Conservation (phyloP, 257 asterid species). For the Voacanga thouarsii region DNA sequence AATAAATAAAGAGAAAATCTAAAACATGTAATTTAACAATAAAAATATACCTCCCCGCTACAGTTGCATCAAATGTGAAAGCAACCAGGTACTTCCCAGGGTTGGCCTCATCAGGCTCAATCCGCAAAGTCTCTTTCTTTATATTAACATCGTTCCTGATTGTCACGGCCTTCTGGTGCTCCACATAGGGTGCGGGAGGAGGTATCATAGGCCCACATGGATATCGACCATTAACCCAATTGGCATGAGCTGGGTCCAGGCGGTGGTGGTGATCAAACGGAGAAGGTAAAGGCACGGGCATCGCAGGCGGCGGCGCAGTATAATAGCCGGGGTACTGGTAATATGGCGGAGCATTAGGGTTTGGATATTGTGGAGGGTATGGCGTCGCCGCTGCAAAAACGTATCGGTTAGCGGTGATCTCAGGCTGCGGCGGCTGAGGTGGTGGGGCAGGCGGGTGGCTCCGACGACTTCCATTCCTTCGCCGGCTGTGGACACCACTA, state of each 20-base stretch:
- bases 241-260: slow-evolving; percentile 48
- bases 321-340: slow-evolving; percentile 84
- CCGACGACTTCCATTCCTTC: slow-evolving; percentile 58
- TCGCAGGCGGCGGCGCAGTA: slow-evolving; percentile 54
- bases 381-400: slow-evolving; percentile 99
- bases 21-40: background rate
- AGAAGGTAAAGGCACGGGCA: slow-evolving; percentile 68
- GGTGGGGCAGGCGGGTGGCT: slow-evolving; percentile 79
- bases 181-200: slow-evolving; percentile 62
- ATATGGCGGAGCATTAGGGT: slow-evolving; percentile 71
- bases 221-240: slow-evolving; percentile 71
- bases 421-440: slow-evolving; percentile 68
- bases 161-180: slow-evolving; percentile 98
- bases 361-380: slow-evolving; percentile 70
- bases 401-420: slow-evolving; percentile 71
- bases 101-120: slow-evolving; percentile 81
- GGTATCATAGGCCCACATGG: slow-evolving; percentile 75
- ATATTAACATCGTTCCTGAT: slow-evolving; percentile 89
- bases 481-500: slow-evolving; percentile 61
- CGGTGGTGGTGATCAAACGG: slow-evolving; percentile 78
- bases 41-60: slow-evolving; percentile 67
- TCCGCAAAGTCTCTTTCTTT: slow-evolving; percentile 84
- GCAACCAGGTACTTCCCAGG: slow-evolving; percentile 79
- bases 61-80: slow-evolving; percentile 91
- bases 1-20: background rate